Evolutionary conservation across 192 early-diverging fungal genomes (phyloP).

Genomic region (Umbelopsis ramanniana): DNA sequence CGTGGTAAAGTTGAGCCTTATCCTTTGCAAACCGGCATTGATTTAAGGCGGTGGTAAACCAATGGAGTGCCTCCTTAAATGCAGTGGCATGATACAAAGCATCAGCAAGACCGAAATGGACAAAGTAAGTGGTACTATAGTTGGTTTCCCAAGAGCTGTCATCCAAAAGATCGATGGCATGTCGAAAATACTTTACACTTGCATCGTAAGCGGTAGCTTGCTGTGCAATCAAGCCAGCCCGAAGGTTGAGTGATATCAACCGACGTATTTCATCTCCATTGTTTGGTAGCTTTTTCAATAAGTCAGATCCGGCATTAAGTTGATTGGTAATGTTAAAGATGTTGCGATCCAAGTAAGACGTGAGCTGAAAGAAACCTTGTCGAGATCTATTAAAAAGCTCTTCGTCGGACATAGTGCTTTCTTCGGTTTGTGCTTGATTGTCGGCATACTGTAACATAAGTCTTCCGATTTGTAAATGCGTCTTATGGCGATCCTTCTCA

Average conservation of each 20-base stretch:
- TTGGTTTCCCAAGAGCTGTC: conserved; percentile 30
- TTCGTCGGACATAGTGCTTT: not conserved
- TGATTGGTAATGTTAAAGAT: conserved; percentile 47
- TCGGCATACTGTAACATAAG: conserved; percentile 35
- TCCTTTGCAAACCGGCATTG: conserved; percentile 19
- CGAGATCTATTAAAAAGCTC: not conserved
- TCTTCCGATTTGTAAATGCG: conserved; percentile 35
- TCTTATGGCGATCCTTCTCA: conserved; percentile 30
- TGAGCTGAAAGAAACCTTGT: not conserved
- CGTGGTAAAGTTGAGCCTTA: conserved; percentile 5
- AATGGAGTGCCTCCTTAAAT: conserved; percentile 21
- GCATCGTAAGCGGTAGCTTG: conserved; percentile 31
- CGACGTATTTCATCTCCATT: conserved; percentile 16
- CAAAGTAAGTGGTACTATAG: conserved; percentile 27
- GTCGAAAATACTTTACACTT: conserved; percentile 30
- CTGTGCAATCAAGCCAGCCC: conserved; percentile 39
- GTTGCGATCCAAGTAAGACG: conserved; percentile 27
- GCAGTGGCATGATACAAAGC: conserved; percentile 26
- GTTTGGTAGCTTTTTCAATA: conserved; percentile 10
- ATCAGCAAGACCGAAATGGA: conserved; percentile 33
- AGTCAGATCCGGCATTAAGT: conserved; percentile 32
- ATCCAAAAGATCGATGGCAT: conserved; percentile 18
- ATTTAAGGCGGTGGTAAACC: conserved; percentile 16
- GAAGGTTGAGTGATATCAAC: conserved; percentile 26
- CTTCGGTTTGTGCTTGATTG: not conserved